Evolutionary conservation across 129 eudicot species (phyloP).

Genomic region (Chrysanthemum makinoi): DNA sequence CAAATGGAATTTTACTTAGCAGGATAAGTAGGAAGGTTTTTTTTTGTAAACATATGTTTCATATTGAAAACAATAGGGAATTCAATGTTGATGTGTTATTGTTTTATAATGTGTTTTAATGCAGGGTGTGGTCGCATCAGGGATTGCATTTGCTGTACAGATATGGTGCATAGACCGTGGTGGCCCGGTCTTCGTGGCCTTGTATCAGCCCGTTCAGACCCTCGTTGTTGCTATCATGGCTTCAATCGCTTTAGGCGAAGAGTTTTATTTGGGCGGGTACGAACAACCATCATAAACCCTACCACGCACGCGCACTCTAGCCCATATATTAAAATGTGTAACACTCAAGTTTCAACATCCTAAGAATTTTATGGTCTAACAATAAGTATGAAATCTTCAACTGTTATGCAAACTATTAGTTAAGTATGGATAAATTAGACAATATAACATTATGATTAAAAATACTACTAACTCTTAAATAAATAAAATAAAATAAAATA

Average conservation of each 20-base stretch:
- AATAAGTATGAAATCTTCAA: too few species aligned
- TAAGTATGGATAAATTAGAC: neutral
- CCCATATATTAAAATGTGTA: neutral
- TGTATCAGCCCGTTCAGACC: conserved; percentile 99
- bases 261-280: conserved; percentile 97
- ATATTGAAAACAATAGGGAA: neutral
- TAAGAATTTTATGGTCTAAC: neutral
- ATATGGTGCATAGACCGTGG: conserved; percentile 99
- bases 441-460: neutral
- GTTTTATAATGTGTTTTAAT: neutral
- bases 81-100: conserved; percentile 13
- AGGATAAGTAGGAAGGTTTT: too few species aligned
- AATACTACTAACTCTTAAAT: neutral
- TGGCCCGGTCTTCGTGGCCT: conserved; percentile 99
- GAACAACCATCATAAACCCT: conserved; percentile 18
- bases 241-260: conserved; percentile 84
- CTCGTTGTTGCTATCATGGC: conserved; percentile 96
- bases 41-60: too few species aligned
- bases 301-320: conserved; percentile 24
- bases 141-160: conserved; percentile 99
- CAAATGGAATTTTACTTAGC: too few species aligned
- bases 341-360: neutral
- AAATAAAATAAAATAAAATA: neutral
- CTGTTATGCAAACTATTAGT: too few species aligned
- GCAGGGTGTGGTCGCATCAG: conserved; percentile 99